Evolutionary conservation across 345 rosid species (phyloP).

Genomic region (Eucalyptus sideroxylon): DNA sequence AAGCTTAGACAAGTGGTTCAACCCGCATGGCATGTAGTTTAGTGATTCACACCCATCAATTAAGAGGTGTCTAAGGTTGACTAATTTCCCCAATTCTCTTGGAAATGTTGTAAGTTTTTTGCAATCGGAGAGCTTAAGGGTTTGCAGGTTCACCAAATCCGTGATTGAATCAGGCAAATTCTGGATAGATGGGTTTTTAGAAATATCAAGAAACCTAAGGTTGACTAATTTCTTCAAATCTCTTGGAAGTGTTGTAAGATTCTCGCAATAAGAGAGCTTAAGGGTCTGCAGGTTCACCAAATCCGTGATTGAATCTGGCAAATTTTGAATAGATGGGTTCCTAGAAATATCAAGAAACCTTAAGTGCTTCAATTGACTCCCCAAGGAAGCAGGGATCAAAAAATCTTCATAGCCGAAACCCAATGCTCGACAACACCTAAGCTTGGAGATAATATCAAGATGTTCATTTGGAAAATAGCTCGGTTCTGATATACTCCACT

Average conservation of each 20-base stretch:
- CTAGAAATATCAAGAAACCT: accelerated
- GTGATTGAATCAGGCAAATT: no score
- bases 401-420: accelerated
- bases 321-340: accelerated
- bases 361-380: neutral
- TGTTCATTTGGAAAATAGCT: accelerated
- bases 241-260: no score
- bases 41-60: accelerated
- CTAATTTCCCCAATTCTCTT: neutral
- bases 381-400: accelerated
- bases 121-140: accelerated
- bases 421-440: neutral
- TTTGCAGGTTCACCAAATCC: no score
- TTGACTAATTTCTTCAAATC: no score
- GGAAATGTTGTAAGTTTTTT: accelerated
- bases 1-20: neutral
- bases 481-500: neutral
- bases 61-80: neutral
- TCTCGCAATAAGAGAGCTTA: no score
- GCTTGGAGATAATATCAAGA: neutral
- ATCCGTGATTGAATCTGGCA: neutral
- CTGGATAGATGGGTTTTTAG: no score
- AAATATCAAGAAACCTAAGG: no score
- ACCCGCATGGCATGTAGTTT: neutral
- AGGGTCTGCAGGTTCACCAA: neutral